These are phyloP conservation scores for Pseudoneurospora amorphoporcata DNA, from an alignment of 495 filamentous ascomycete genomes.

Conservation along the genomic window DNA sequence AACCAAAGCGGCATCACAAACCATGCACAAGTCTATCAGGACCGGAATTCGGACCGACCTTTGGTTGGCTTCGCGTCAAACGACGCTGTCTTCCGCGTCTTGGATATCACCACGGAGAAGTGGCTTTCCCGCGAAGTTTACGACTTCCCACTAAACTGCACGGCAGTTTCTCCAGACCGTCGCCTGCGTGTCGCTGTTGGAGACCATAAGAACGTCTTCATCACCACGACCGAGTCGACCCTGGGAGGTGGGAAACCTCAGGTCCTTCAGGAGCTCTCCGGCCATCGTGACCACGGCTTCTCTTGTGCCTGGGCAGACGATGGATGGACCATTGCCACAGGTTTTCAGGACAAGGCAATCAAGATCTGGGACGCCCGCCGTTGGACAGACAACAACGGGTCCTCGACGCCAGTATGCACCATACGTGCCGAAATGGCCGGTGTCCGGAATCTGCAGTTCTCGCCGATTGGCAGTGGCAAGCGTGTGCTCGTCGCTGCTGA, in stretches of 20 bases:
- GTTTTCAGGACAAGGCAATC: constrained; percentile 77
- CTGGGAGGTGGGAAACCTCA: constrained; percentile 24
- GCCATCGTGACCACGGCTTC: constrained; percentile 77
- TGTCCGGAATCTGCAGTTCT: constrained; percentile 69
- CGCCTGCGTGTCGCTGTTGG: constrained; percentile 71
- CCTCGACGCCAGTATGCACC: constrained; percentile 41
- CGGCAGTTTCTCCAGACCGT: constrained; percentile 65
- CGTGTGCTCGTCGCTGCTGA: constrained; percentile 71
- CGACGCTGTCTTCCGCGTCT: constrained; percentile 61
- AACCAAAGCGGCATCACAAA: constrained; percentile 73
- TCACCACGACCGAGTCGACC: constrained; percentile 36
- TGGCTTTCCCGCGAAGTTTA: constrained; percentile 53
- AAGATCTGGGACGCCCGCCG: constrained; percentile 80
- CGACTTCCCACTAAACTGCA: constrained; percentile 70
- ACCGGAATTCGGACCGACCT: constrained; percentile 50
- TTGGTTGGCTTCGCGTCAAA: constrained; percentile 76
- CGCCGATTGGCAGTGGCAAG: constrained; percentile 64
- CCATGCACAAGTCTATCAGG: constrained; percentile 62
- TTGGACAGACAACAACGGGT: constrained; percentile 43
- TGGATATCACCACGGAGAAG: constrained; percentile 61
- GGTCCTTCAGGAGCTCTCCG: constrained; percentile 42
- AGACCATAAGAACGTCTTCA: constrained; percentile 35
- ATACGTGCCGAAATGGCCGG: constrained; percentile 69
- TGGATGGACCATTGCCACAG: constrained; percentile 79
- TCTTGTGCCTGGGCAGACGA: constrained; percentile 88